phyloP scores from a whole-genome alignment of 768 basidiomycete species.

The Xerocomellus dryophilus region DNA sequence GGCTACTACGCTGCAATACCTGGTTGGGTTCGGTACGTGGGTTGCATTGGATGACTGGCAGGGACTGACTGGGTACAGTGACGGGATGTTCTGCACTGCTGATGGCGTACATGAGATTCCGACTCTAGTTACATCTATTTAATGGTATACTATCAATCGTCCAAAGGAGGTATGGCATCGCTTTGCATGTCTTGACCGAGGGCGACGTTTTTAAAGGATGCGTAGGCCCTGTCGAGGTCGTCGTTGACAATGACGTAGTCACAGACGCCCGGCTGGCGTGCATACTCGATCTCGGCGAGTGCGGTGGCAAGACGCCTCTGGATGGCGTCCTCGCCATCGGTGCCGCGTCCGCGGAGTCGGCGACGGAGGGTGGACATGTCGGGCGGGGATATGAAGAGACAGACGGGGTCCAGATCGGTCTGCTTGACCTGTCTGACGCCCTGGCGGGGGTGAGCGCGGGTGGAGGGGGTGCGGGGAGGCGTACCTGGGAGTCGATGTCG shows the following conservation, averaged over 20 bases:
- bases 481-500: constrained; percentile 91
- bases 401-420: constrained; percentile 78
- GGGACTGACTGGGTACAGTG: constrained; percentile 42
- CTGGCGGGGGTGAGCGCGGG: constrained; percentile 37
- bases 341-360: constrained; percentile 77
- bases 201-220: constrained; percentile 70
- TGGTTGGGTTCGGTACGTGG: constrained; percentile 79
- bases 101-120: constrained; percentile 84
- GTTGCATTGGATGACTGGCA: not conserved
- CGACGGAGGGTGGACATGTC: constrained; percentile 63
- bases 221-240: constrained; percentile 79
- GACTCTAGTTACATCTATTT: constrained; percentile 28
- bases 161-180: constrained; percentile 65
- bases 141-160: constrained; percentile 43
- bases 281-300: constrained; percentile 78
- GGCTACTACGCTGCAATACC: constrained; percentile 84
- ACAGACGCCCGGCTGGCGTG: constrained; percentile 68
- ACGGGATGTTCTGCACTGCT: constrained; percentile 83
- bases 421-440: constrained; percentile 91
- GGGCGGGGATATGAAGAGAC: constrained; percentile 90
- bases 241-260: constrained; percentile 91
- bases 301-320: constrained; percentile 76
- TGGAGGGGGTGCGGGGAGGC: not conserved
- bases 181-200: constrained; percentile 59
- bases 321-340: constrained; percentile 73